Conservation (phyloP, 2,329 filamentous ascomycete genomes). For the Cordyceps tenuipes region DNA sequence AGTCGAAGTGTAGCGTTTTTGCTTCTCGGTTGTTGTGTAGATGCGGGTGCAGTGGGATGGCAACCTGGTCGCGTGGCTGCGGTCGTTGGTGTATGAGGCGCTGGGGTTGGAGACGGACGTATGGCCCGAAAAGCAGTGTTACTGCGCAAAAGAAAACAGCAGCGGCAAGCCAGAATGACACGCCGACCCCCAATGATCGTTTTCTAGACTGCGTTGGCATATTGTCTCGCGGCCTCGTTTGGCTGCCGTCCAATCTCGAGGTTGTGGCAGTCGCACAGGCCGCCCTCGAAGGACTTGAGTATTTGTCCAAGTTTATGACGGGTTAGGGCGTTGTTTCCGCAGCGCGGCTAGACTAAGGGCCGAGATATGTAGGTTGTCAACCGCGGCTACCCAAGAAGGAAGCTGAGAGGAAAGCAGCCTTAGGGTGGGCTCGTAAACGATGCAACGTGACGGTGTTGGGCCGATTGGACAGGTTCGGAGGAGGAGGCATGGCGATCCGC, state of each 20-base stretch:
- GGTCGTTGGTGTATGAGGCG: not conserved
- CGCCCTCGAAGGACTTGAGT: not conserved
- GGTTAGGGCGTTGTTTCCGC: not conserved
- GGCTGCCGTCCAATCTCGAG: not conserved
- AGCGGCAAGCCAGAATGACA: not conserved
- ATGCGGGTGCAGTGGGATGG: constrained; percentile 5
- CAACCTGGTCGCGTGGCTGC: constrained; percentile 1
- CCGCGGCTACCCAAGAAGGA: constrained; percentile 6
- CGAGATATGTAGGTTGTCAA: not conserved
- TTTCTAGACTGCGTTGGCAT: not conserved
- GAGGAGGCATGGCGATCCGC: not conserved
- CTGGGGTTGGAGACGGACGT: not conserved
- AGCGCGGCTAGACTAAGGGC: not conserved
- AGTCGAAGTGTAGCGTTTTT: constrained; percentile 6
- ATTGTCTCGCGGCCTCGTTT: not conserved
- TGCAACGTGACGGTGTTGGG: not conserved
- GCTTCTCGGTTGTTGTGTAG: not conserved
- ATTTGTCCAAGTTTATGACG: not conserved
- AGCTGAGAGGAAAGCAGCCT: not conserved
- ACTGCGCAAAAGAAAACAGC: not conserved
- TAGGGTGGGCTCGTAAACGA: not conserved
- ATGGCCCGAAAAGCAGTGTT: not conserved
- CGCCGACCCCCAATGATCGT: not conserved
- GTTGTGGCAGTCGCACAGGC: not conserved
- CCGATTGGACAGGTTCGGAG: not conserved